Evolutionary conservation across 1,284 basidiomycete species (phyloP).

Genomic region (Porodaedalea pini): DNA sequence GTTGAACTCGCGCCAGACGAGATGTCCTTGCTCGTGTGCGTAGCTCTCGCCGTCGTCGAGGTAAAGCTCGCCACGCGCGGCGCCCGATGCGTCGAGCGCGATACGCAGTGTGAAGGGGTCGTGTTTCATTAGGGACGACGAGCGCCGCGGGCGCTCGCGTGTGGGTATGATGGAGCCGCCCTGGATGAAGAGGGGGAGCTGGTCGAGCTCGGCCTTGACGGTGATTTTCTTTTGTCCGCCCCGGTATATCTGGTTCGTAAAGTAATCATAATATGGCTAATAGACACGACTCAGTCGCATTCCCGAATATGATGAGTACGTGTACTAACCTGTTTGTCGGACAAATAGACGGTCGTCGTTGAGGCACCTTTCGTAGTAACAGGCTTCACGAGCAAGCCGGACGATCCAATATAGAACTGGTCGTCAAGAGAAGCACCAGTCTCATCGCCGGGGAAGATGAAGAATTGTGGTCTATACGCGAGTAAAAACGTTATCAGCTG

Average conservation of each 20-base stretch:
- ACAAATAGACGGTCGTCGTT: slow-evolving; percentile 77
- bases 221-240: slow-evolving; percentile 65
- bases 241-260: slow-evolving; percentile 65
- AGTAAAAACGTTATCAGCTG: neutral
- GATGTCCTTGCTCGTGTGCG: slow-evolving; percentile 72
- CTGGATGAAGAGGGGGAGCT: slow-evolving; percentile 83
- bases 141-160: slow-evolving; percentile 82
- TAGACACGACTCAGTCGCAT: neutral
- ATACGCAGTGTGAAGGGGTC: slow-evolving; percentile 94
- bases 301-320: neutral
- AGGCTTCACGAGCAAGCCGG: slow-evolving; percentile 90
- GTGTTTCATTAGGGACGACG: slow-evolving; percentile 82
- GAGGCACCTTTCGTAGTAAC: slow-evolving; percentile 75
- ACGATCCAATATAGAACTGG: slow-evolving; percentile 89
- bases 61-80: slow-evolving; percentile 84
- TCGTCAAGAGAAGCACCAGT: slow-evolving; percentile 87
- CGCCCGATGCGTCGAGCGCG: slow-evolving; percentile 65
- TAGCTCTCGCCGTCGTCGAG: slow-evolving; percentile 93
- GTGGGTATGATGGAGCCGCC: slow-evolving; percentile 91
- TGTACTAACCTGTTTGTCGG: slow-evolving; percentile 75
- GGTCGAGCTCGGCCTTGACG: slow-evolving; percentile 73
- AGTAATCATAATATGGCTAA: slow-evolving; percentile 96
- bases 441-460: slow-evolving; percentile 86
- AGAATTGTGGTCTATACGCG: slow-evolving; percentile 82
- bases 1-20: slow-evolving; percentile 76